Evolutionary conservation across 176 grass and related monocot species (phyloP), one percentile per base, ranked within the genome.

Genomic region (Thinopyrum elongatum): DNA sequence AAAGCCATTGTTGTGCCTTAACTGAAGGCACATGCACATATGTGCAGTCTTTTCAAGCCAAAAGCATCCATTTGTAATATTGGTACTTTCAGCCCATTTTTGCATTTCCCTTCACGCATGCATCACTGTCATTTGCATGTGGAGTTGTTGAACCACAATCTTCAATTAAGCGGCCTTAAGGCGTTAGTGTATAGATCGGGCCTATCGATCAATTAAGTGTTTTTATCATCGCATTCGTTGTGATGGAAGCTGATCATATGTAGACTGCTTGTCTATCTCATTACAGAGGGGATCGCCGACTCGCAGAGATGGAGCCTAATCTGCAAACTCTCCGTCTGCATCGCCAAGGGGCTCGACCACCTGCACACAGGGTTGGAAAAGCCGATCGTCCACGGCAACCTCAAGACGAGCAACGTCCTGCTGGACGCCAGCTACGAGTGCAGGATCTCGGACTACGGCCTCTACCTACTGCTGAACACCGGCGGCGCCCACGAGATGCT

Each of bases 341-440:
- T 98, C 15, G 91, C 83, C 66, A 95, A 63, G 87, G 96, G 96
- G 49, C 70, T 98, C 21, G 93, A 92, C 77, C 90, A 98, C 84
- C 93, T 98, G 11, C 96, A 98, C 78, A 92, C 87, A 3, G 90
- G 88, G 14, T 21, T 91, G 38, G 88, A 86, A 25, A 98, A 92
- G n/a, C 84, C 91, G 0, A 80, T 95, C 19, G 31, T 95, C 60
- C 96, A 98, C 33, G 96, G 96, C 22, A 95, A 98, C 83, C 91
- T 98, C 21, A 98, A 98, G 83, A 85, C 93, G 3, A 95, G 87
- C 81, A 98, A 98, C 64, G 70, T 98, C 46, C 87, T 98, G 4
- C 91, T 98, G 0, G 96, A 95, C 67, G 86, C 75, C 29, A 88
- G 72, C 30, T 83, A 89, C 34, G 91, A 94, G 81, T 91, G 91